phyloP scores from a whole-genome alignment of 2,329 filamentous ascomycete genomes.

The Coniochaeta ligniaria region DNA sequence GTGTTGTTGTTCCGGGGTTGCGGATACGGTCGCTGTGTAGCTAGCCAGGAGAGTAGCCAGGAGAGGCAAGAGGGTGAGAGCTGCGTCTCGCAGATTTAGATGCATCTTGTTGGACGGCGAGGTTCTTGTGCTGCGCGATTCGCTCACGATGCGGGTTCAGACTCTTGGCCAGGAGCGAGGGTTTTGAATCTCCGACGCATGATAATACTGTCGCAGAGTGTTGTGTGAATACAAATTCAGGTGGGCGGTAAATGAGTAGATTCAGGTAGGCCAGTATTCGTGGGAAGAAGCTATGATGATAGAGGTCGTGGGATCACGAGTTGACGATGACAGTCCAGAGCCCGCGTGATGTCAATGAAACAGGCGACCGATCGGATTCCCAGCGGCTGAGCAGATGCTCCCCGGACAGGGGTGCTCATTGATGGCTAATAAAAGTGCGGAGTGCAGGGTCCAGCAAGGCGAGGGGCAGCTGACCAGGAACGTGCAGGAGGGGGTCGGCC shows the following conservation, averaged over 20 bases:
- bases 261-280: background rate
- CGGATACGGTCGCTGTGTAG: background rate
- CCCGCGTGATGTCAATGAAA: background rate
- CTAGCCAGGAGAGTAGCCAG: background rate
- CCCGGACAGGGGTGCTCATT: background rate
- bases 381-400: too few species aligned
- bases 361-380: too few species aligned
- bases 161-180: background rate
- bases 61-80: background rate
- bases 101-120: background rate
- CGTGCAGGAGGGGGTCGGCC: background rate
- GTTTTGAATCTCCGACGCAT: background rate
- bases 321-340: background rate
- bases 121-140: background rate
- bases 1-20: background rate
- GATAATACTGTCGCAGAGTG: background rate
- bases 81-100: background rate
- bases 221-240: background rate
- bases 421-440: background rate
- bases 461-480: background rate
- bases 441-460: background rate
- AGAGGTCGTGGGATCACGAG: background rate
- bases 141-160: background rate
- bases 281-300: background rate
- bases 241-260: background rate